phyloP scores from a whole-genome alignment of 108 stramenopile genomes.

The Pseudonitzschia multistriata region DNA sequence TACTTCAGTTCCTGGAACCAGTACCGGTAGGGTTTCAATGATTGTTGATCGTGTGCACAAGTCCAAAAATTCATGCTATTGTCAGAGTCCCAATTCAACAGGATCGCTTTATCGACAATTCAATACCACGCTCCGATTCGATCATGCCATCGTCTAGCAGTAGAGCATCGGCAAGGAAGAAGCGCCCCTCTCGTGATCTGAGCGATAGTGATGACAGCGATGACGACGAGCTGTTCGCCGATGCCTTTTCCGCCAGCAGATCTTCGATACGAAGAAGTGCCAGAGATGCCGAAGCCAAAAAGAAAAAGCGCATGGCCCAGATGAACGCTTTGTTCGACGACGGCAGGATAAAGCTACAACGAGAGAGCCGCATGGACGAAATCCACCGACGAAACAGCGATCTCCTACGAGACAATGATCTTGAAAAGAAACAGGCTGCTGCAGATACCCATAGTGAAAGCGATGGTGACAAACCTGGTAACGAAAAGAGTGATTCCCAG shows the following conservation, averaged over 20 bases:
- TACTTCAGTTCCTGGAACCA: too few relatives aligned
- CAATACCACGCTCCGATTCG: too few relatives aligned
- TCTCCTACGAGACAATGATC: neutral
- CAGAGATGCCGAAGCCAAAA: neutral
- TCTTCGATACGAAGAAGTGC: neutral
- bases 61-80: too few relatives aligned
- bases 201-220: conserved; percentile 8
- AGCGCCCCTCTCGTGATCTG: neutral
- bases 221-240: neutral
- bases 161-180: neutral
- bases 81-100: too few relatives aligned
- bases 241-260: neutral
- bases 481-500: neutral
- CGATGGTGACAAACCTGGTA: too few relatives aligned
- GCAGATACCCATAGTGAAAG: neutral
- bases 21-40: too few relatives aligned
- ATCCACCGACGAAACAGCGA: neutral
- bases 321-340: neutral
- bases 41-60: too few relatives aligned
- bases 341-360: neutral
- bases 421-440: neutral
- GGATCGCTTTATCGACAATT: too few relatives aligned
- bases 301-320: neutral
- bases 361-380: conserved; percentile 4
- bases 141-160: too few relatives aligned